Evolutionary conservation across 2,329 filamentous ascomycete genomes (phyloP), one percentile per base, ranked within the genome.

Genomic region (Calycina marina): DNA sequence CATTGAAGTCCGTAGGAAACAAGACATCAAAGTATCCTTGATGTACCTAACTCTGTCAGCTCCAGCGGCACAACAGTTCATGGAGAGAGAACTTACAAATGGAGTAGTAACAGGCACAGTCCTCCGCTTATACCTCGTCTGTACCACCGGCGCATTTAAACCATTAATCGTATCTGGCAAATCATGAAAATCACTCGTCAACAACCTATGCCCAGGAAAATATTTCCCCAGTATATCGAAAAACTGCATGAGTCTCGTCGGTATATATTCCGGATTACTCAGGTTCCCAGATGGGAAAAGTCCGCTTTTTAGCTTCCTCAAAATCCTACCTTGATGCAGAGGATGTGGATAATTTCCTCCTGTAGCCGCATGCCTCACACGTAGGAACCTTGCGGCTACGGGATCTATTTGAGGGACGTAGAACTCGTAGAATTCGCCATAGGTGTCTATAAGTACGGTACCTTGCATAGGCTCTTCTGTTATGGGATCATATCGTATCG

Each of bases 1-100:
- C 77, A 40, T 71, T 67, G 53, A 98, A 98, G 57, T 98, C 80
- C 8, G 90, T 98, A 0, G 90, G 90, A 60, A 98, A 98, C 52
- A 98, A 76, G 48, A 98, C 94, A 54, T 98, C 92, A 53, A 98
- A 98, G 58, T 93, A 96, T 28, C 90, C 92, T 61, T 98, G 92
- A 55, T 96, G 86, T 29, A 94, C 83, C 83, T 92, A 41, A 27
- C 6, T 14, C 28, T 18, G 12, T 41, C 35, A 35, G 12, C n/a
- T 31, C 4, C 9, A 20, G 8, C 17, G 14, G 13, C 13, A n/a
- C 1, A 14, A 14, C 12, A 11, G 15, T 14, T 4, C 5, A 10
- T 16, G 28, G 4, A 28, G 22, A 17, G 10, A 27, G 13, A 9
- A 59, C 77, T 58, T 63, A 93, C 90, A 54, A 93, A 69, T 33